Evolutionary conservation across 2,329 filamentous ascomycete species (phyloP), one percentile per base, ranked within the genome.

Genomic region (Microascus cirrosus): DNA sequence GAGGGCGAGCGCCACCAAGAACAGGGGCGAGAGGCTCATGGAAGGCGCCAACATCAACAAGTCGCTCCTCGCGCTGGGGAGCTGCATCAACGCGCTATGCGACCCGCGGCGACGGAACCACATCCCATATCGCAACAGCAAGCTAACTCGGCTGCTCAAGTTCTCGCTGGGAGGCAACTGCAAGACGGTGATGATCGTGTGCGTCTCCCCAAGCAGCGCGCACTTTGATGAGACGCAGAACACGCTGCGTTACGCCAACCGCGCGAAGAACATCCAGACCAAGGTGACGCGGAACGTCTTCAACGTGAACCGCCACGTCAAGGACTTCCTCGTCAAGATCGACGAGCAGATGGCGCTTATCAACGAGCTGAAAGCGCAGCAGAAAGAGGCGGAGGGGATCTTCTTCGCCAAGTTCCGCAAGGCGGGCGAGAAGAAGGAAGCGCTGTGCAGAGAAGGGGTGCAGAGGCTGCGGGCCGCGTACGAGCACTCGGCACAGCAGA

Each of bases 1-100:
- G 73, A 85, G 94, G 65, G 94, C 94, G 1, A 96, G 92, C 59
- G 94, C 92, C 25, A 99, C 94, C 22, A 96, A 96, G 75, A 99
- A 99, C 71, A 80, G 94, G 58, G 94, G 94, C 58, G 93, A 96
- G 69, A 82, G 94, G 42, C 76, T 99, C 42, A 79, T 92, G 15
- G 94, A 99, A 72, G 94, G 94, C 62, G 94, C 94, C 65, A 99
- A 99, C 72, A 99, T 99, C 82, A 99, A 99, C 82, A 96, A 97
- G 69, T 99, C 94, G 1, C 79, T 99, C 2, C 83, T 99, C 18
- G 93, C 94, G 0, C 77, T 99, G 10, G 94, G 94, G 61, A 93
- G 93, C 72, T 99, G 94, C 74, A 99, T 99, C 78, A 99, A 99
- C 66, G 95, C 94, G 5, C 84, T 99, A 18, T 99, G 94, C 73